Conservation (phyloP, 768 basidiomycete species). For the Sistotremastrum suecicum region DNA sequence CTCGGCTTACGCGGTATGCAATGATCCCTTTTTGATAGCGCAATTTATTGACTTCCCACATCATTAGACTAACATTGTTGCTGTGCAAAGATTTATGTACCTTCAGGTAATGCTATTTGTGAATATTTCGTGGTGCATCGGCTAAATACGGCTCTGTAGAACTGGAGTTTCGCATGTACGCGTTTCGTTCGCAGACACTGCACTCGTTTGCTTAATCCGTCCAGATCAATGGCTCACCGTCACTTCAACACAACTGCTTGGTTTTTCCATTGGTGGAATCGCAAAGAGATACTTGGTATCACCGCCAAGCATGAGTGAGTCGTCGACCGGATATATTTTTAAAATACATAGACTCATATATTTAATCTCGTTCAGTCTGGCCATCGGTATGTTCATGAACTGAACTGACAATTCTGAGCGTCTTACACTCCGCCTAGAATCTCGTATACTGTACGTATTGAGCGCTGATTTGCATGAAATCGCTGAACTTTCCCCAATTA, state of each 20-base stretch:
- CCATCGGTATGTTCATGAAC: background rate
- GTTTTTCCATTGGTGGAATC: constrained; percentile 14
- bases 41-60: too few species aligned
- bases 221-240: constrained; percentile 10
- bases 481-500: too few species aligned
- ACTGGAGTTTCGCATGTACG: background rate
- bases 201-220: constrained; percentile 5
- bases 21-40: too few species aligned
- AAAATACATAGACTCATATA: background rate
- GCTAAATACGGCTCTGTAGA: too few species aligned
- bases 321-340: background rate
- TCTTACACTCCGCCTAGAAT: too few species aligned
- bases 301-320: constrained; percentile 11
- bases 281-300: constrained; percentile 17
- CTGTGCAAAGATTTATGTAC: constrained; percentile 17
- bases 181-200: constrained; percentile 15
- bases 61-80: constrained; percentile 13
- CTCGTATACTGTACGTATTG: too few species aligned
- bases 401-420: too few species aligned
- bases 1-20: background rate
- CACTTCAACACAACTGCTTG: constrained; percentile 12
- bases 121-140: too few species aligned
- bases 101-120: too few species aligned
- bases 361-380: background rate
- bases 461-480: too few species aligned